phyloP scores from a whole-genome alignment of 148 eudicot species.

The Silene latifolia region DNA sequence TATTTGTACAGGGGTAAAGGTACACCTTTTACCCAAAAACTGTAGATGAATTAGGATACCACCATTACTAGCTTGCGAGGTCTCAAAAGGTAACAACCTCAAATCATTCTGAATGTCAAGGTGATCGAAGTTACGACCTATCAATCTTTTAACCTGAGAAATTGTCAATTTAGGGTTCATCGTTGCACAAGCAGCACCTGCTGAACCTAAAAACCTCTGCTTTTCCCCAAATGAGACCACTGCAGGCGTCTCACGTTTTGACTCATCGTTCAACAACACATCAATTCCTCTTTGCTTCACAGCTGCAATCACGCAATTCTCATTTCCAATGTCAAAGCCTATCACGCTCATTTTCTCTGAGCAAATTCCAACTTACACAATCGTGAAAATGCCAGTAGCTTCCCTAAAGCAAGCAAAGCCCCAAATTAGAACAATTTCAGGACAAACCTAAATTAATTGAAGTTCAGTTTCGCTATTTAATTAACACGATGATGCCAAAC shows the following conservation, averaged over 20 bases:
- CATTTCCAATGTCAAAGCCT: constrained; percentile 91
- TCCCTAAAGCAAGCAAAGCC: background rate
- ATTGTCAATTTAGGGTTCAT: constrained; percentile 85
- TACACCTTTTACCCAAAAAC: constrained; percentile 48
- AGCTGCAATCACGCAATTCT: constrained; percentile 74
- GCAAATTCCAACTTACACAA: background rate
- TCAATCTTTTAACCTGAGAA: constrained; percentile 80
- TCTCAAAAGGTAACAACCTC: constrained; percentile 60
- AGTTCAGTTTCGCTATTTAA: no score
- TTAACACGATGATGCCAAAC: no score
- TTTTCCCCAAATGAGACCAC: constrained; percentile 89
- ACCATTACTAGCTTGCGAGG: constrained; percentile 68
- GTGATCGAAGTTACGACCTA: constrained; percentile 56
- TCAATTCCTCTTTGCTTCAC: constrained; percentile 78
- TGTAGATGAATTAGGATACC: constrained; percentile 60
- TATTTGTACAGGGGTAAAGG: constrained; percentile 75
- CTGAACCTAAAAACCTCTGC: constrained; percentile 74
- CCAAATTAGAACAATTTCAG: background rate
- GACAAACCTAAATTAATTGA: background rate
- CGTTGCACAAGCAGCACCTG: constrained; percentile 85
- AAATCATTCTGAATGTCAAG: constrained; percentile 61
- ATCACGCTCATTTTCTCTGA: constrained; percentile 56
- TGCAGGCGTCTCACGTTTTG: constrained; percentile 72
- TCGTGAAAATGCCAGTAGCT: background rate
- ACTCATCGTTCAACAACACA: constrained; percentile 80